Conservation (phyloP, 495 filamentous ascomycete genomes). For the Poronia punctata region DNA sequence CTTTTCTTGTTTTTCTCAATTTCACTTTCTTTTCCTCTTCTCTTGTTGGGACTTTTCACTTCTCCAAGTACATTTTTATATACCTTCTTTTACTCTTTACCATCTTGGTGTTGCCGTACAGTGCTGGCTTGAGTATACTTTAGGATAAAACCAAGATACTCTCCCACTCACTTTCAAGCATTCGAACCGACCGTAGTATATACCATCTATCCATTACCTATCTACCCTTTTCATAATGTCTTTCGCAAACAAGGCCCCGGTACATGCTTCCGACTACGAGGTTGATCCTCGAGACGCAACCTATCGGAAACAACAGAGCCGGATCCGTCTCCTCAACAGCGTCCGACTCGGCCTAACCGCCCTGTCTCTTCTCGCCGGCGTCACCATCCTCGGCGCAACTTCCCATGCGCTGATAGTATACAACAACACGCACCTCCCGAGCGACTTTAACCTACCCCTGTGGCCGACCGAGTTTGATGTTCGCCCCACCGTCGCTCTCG, state of each 20-base stretch:
- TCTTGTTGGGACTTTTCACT: no score
- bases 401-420: slow-evolving; percentile 43
- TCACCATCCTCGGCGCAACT: slow-evolving; percentile 43
- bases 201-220: slow-evolving; percentile 1
- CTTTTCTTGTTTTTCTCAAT: neutral
- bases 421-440: slow-evolving; percentile 38
- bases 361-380: slow-evolving; percentile 41
- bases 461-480: slow-evolving; percentile 48
- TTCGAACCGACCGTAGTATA: no score
- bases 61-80: no score
- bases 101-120: no score
- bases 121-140: no score
- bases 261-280: slow-evolving; percentile 27
- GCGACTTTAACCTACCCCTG: slow-evolving; percentile 36
- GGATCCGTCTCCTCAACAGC: slow-evolving; percentile 32
- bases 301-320: slow-evolving; percentile 29
- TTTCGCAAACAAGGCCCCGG: slow-evolving; percentile 18
- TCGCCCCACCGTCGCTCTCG: slow-evolving; percentile 43
- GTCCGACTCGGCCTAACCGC: slow-evolving; percentile 36
- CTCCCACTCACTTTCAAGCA: no score
- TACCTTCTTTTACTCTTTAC: no score
- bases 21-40: neutral
- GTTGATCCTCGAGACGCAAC: slow-evolving; percentile 30
- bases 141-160: no score
- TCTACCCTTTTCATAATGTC: slow-evolving; percentile 15